A percentile compares a stretch with the other conserved stretches of the same genome.
Evolutionary conservation across 345 rosid species (phyloP).

Genomic region (Erodium maritimum): DNA sequence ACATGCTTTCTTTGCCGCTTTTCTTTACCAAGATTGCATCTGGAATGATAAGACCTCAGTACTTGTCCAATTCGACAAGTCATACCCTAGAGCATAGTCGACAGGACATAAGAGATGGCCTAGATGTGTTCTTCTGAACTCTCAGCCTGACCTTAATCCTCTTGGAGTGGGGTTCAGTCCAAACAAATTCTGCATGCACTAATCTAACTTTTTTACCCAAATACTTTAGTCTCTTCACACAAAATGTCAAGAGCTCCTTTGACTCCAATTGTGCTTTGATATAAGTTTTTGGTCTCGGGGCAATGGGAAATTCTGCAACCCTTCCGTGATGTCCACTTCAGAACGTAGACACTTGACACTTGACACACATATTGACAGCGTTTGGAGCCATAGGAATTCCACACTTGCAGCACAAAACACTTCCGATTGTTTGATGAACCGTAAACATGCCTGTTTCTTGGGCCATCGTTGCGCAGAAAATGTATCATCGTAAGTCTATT

Average conservation of each 20-base stretch:
- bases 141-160: conserved; percentile 25
- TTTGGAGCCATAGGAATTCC: conserved; percentile 28
- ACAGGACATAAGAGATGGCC: conserved; percentile 29
- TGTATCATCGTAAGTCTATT: too few relatives aligned
- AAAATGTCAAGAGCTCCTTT: conserved; percentile 19
- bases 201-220: conserved; percentile 11
- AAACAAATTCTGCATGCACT: conserved; percentile 21
- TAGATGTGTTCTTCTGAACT: conserved; percentile 30
- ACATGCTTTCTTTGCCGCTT: conserved; percentile 22
- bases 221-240: conserved; percentile 15
- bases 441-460: conserved; percentile 18
- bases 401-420: conserved; percentile 27
- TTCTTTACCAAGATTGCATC: conserved; percentile 26
- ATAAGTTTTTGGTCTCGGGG: conserved; percentile 18
- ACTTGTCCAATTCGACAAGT: conserved; percentile 24
- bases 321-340: conserved; percentile 33
- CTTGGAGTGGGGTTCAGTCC: conserved; percentile 34
- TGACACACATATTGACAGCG: conserved; percentile 29
- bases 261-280: conserved; percentile 26
- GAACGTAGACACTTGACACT: conserved; percentile 25
- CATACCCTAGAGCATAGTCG: conserved; percentile 30
- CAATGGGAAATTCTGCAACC: conserved; percentile 22
- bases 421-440: conserved; percentile 24
- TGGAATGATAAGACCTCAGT: conserved; percentile 15
- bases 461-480: too few relatives aligned